Conservation (phyloP, 805 yeast species). For the Suhomyces pyralidae region DNA sequence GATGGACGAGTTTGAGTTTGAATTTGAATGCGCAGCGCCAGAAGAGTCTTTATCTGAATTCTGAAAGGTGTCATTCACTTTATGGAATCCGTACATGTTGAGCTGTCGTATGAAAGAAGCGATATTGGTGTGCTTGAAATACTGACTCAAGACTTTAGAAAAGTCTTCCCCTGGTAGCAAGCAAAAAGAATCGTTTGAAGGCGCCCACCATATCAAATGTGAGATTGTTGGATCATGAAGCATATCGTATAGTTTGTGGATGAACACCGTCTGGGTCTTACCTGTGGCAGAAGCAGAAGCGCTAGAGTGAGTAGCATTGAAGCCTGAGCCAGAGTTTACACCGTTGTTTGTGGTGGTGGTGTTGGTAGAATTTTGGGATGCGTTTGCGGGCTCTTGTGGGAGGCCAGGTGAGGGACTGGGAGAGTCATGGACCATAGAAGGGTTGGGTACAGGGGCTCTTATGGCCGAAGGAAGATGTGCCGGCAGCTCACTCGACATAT, state of each 20-base stretch:
- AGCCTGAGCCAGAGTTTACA: neutral
- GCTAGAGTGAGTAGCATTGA: neutral
- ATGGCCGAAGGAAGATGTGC: neutral
- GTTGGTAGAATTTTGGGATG: neutral
- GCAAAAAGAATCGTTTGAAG: conserved; percentile 65
- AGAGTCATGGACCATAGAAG: neutral
- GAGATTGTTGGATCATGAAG: conserved; percentile 70
- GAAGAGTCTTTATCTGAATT: conserved; percentile 7
- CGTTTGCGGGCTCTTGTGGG: neutral
- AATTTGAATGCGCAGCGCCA: conserved; percentile 4
- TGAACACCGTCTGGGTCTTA: conserved; percentile 53
- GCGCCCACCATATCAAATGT: conserved; percentile 86
- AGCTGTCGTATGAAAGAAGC: conserved; percentile 43
- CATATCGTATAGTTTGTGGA: conserved; percentile 89
- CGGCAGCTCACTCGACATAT: neutral
- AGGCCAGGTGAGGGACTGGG: conserved; percentile 4
- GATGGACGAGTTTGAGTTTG: conserved; percentile 2
- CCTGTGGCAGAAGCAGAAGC: conserved; percentile 11
- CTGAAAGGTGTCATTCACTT: conserved; percentile 40
- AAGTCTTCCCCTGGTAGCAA: conserved; percentile 87
- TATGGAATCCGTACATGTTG: conserved; percentile 47
- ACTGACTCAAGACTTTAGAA: conserved; percentile 62
- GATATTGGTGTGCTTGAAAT: conserved; percentile 47
- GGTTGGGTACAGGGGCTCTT: neutral
- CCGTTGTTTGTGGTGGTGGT: neutral